Base-by-base conservation (phyloP, 768 basidiomycete species). In the Suillus fuscotomentosus region DNA sequence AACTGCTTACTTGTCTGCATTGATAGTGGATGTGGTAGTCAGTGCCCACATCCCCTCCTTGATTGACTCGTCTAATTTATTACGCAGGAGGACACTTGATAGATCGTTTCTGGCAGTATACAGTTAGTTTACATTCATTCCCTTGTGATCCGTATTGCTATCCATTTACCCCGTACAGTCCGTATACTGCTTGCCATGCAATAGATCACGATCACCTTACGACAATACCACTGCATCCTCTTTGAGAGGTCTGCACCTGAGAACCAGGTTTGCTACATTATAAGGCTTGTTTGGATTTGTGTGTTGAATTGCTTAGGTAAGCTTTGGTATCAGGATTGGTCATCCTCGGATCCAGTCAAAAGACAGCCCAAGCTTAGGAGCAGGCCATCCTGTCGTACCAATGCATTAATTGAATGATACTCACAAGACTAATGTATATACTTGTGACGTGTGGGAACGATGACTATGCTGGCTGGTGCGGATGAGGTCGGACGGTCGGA, bases 71-170 rank as follows among this genome's bases (percentile, higher is more conserved):
- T 62, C 50, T 62, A 15, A 60, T 24, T 27, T 20, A 17, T 22
- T n/a, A 31, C 41, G 60, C 54, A 60, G 61, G 72, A 65, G 64
- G 55, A 66, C 65, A 61, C 42, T 62, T 57, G 38, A 62, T 69
- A 67, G 69, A 69, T 48, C 51, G 3, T 27, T 36, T 31, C 57
- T 60, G 39, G 42, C 54, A 64, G 15, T 61, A 69, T 48, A 43
- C 61, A 54, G 53, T 54, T 63, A 41, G 64, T 65, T 62, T 20
- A 45, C 60, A 48, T 42, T 41, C 36, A 50, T 61, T 63, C 45
- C 36, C 48, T 36, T n/a, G 53, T 54, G 53, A n/a, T 36, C 20
- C 53, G 20, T 62, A 48, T 51, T 36, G 63, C 41, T 53, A 34
- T 39, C 53, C 8, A 39, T 61, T 60, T 50, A 55, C 47, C 60